Base-by-base conservation (phyloP, 345 rosid genomes). In the Clausena lansium region DNA sequence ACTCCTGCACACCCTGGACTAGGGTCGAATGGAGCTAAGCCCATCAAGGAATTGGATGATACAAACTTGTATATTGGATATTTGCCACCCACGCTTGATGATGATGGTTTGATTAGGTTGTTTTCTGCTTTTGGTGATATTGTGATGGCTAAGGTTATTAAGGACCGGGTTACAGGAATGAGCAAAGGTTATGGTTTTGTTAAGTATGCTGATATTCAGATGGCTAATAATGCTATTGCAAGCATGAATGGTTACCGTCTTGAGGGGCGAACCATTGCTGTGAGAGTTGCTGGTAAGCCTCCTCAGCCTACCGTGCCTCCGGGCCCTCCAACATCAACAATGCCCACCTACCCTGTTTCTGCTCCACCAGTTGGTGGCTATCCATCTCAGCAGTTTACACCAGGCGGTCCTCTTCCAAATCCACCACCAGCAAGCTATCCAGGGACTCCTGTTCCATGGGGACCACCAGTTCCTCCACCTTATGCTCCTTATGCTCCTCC, bases 101-200 rank as follows among this genome's bases (percentile, higher is more conserved):
- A 97, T 54, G 90, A 97, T 79, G 90, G 94, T 63, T 87, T 97
- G 89, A 94, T 97, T 77, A 83, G 84, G 60, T 80, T 97, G 80
- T 97, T 97, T 77, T 85, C 98, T 8, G 62, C 97, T 58, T 97
- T 90, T 82, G 99, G 99, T 52, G 92, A 97, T 60, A 97, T 97
- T 81, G 98, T 89, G 78, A 94, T 88, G 98, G 98, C 98, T 73
- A 97, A 97, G 88, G 99, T 97, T 67, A 91, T 97, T 69, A 97
- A 93, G 87, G 99, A 97, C 76, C 87, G 89, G 68, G 75, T 80
- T 71, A 87, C 97, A 67, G 98, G 93, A 67, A 55, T 89, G 78
- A 97, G 98, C 86, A 89, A 89, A 80, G 97, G 98, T 70, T 97
- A 97, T 87, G 99, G 98, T 70, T 97, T 97, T 86, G 92, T 93